Base-by-base conservation (phyloP, 805 yeast genomes). In the Hermanozyma aechmeae region DNA sequence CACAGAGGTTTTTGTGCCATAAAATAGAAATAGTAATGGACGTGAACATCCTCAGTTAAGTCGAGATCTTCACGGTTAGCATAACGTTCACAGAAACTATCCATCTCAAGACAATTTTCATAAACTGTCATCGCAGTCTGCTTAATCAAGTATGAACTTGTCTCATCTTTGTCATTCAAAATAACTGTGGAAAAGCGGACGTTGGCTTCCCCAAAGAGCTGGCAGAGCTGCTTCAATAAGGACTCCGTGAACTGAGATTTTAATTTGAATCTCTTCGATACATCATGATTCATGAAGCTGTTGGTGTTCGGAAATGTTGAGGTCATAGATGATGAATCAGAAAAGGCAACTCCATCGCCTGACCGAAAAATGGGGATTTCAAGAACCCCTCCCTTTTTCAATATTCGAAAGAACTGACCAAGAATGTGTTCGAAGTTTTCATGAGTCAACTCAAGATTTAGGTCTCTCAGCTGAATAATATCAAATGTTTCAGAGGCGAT, bases 291-390 rank as follows among this genome's bases (percentile, higher is more conserved):
- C 32, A 37, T 29, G 7, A 30, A 26, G 10, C 21, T 26, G 9
- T n/a, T 7, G 6, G 27, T 21, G 15, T 30, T 18, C 5, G 29
- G 33, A 13, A 30, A 30, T 3, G n/a, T n/a, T 6, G 18, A 13
- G 13, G 15, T 25, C 18, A 14, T 15, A n/a, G 29, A n/a, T n/a
- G n/a, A n/a, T n/a, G n/a, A n/a, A n/a, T n/a, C n/a, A n/a, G n/a
- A n/a, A n/a, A n/a, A n/a, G n/a, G n/a, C n/a, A n/a, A n/a, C n/a
- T n/a, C n/a, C n/a, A n/a, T n/a, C n/a, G n/a, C n/a, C n/a, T n/a
- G n/a, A n/a, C n/a, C n/a, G n/a, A n/a, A n/a, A n/a, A n/a, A 51
- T 34, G 5, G 65, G 63, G 8, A 55, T 24, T 29, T 61, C 65
- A 8, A 62, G 31, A 2, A 38, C 26, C 2, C 68, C 69, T 1